phyloP scores from a whole-genome alignment of 1,284 basidiomycete species.

The Cutaneotrichosporon dermatis region DNA sequence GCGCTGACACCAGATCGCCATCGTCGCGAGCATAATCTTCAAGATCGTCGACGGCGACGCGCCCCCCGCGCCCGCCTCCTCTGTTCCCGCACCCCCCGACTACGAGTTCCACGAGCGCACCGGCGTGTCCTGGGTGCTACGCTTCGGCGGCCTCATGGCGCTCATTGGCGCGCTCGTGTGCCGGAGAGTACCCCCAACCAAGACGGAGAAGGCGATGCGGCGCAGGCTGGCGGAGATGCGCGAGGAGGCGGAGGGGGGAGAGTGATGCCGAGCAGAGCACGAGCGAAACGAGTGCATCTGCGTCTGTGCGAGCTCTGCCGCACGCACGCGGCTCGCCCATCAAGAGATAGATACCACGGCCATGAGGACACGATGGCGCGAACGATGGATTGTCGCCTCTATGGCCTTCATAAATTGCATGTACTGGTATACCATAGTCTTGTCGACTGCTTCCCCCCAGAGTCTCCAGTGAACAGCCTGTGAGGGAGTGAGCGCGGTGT shows the following conservation, averaged over 20 bases:
- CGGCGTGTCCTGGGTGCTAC: conserved; percentile 86
- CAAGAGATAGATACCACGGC: too few species aligned
- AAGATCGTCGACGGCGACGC: conserved; percentile 59
- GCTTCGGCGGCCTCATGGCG: conserved; percentile 83
- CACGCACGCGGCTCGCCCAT: too few species aligned
- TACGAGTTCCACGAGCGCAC: conserved; percentile 65
- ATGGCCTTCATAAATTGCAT: too few species aligned
- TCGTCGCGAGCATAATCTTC: conserved; percentile 88
- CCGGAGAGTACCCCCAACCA: conserved; percentile 75
- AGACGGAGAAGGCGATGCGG: conserved; percentile 81
- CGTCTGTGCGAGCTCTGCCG: too few species aligned
- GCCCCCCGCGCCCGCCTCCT: conserved; percentile 40
- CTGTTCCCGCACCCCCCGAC: neutral
- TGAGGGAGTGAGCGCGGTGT: too few species aligned
- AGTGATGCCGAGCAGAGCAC: neutral
- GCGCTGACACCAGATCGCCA: conserved; percentile 61
- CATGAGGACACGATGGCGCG: too few species aligned
- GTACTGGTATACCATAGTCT: too few species aligned
- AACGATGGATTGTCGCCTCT: too few species aligned
- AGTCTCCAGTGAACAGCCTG: too few species aligned
- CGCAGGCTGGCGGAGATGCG: conserved; percentile 73
- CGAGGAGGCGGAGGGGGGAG: conserved; percentile 44
- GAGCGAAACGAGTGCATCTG: too few species aligned
- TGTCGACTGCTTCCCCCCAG: too few species aligned
- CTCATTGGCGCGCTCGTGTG: conserved; percentile 69